phyloP scores from a whole-genome alignment of 768 basidiomycete genomes.

The Mycena vitilis region DNA sequence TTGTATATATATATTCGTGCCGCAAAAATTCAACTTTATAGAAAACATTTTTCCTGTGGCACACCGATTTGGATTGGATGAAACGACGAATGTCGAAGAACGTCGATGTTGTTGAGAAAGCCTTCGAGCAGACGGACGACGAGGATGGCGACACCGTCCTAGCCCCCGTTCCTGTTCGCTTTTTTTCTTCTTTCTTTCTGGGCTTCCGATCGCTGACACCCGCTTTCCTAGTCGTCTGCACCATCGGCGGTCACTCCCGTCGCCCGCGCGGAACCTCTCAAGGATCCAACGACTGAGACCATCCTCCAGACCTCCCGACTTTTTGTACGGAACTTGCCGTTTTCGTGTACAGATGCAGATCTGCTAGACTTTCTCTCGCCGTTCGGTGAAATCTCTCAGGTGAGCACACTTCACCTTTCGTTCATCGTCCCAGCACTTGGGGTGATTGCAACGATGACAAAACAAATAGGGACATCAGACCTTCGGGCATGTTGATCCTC shows the following conservation, averaged over 20 bases:
- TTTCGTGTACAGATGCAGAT: slow-evolving; percentile 29
- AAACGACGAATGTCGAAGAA: slow-evolving; percentile 67
- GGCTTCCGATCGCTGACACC: not conserved
- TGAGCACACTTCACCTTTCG: slow-evolving; percentile 50
- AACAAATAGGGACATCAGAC: slow-evolving; percentile 76
- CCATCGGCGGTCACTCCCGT: slow-evolving; percentile 24
- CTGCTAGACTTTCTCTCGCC: no score
- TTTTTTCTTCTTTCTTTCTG: not conserved
- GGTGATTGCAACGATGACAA: slow-evolving; percentile 51
- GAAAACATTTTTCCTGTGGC: no score
- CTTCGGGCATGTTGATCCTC: slow-evolving; percentile 69
- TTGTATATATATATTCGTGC: no score
- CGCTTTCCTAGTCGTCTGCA: slow-evolving; percentile 14
- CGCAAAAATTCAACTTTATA: no score
- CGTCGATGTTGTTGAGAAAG: slow-evolving; percentile 57
- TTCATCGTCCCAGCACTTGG: not conserved
- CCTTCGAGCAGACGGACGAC: slow-evolving; percentile 72
- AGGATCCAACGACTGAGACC: slow-evolving; percentile 58
- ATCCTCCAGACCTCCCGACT: no score
- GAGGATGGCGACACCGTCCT: slow-evolving; percentile 48
- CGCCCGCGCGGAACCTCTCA: slow-evolving; percentile 31
- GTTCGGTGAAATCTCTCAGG: slow-evolving; percentile 66
- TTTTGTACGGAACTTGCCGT: no score
- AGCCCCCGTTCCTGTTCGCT: slow-evolving; percentile 23
- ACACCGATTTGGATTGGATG: slow-evolving; percentile 88